These are phyloP conservation scores for Mucor piriformis DNA, from an alignment of 371 early-diverging fungal species.

Conservation along the genomic window DNA sequence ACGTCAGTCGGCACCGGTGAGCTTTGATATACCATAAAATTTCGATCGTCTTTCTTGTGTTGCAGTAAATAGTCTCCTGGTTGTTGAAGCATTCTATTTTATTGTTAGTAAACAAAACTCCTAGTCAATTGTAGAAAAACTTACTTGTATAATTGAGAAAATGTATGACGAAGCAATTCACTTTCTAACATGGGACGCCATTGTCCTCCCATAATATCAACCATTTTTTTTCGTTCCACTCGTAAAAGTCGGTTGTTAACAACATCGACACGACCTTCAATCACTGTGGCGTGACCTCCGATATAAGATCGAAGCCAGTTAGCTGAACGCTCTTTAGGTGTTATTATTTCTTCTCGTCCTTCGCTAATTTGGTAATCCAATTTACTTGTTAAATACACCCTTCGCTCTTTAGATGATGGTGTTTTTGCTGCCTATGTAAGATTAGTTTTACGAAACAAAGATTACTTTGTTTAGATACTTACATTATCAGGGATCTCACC, in stretches of 20 bases:
- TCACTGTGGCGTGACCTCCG: conserved; percentile 24
- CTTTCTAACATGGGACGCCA: conserved; percentile 26
- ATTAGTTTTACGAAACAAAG: too few species aligned
- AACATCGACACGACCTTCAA: conserved; percentile 26
- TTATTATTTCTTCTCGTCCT: conserved; percentile 17
- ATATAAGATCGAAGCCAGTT: conserved; percentile 32
- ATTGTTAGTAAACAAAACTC: too few species aligned
- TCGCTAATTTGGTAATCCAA: conserved; percentile 21
- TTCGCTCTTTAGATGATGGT: background rate
- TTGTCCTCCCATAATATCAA: conserved; percentile 29
- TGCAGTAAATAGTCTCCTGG: conserved; percentile 21
- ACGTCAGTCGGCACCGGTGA: background rate
- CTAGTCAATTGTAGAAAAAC: too few species aligned
- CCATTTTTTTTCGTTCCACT: conserved; percentile 26
- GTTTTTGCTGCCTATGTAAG: background rate
- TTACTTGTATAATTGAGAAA: conserved; percentile 19
- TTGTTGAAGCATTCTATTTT: conserved; percentile 3
- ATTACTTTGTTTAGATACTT: background rate
- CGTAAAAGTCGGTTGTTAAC: conserved; percentile 14
- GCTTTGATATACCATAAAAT: conserved; percentile 3
- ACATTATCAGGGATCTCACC: conserved; percentile 14
- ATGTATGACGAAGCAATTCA: conserved; percentile 11
- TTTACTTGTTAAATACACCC: conserved; percentile 17
- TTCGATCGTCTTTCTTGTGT: conserved; percentile 3
- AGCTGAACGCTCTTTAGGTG: conserved; percentile 20